Evolutionary conservation across 2,329 filamentous ascomycete species (phyloP), one percentile per base, ranked within the genome.

Genomic region (Ophiostoma quercus): DNA sequence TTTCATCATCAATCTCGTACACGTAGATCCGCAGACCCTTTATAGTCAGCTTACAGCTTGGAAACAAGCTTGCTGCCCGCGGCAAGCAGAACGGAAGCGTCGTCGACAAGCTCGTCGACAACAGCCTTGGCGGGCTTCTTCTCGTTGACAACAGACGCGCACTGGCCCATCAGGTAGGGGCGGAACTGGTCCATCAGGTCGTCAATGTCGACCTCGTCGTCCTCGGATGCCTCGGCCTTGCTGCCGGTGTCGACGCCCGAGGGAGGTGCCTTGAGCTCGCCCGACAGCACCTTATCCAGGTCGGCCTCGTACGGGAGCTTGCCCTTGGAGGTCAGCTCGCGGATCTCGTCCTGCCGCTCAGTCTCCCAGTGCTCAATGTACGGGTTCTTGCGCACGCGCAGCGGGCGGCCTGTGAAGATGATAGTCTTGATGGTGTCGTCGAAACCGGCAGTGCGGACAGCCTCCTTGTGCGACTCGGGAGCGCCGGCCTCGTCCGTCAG

Each of bases 341-440:
- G 96, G 81, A 99, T 97, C 85, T 99, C 95, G 54, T 87, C 83
- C 74, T 86, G 84, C 75, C 95, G 91, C 84, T 98, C 95, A 76
- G 90, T 90, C 83, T 99, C 94, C 95, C 95, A 99, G 85, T 97
- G 92, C 78, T 88, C 80, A 77, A 99, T 98, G 82, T 99, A 99
- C 7, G 90, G 81, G 84, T 98, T 99, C 78, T 87, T 95, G 79
- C 94, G 90, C 71, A 99, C 95, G 75, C 95, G 92, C 78, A 99
- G 85, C 47, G 95, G 95, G 71, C 95, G 92, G 70, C 95, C 95
- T 70, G 95, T 99, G 87, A 98, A 99, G 83, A 99, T 99, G 80
- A 98, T 92, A 67, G 95, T 99, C 78, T 92, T 91, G 79, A 98
- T 84, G 77, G 96, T 99, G 82, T 99, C 95, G 81, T 98, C 93